Evolutionary conservation across 805 yeast species (phyloP).

Genomic region (Metschnikowia amazonensis): DNA sequence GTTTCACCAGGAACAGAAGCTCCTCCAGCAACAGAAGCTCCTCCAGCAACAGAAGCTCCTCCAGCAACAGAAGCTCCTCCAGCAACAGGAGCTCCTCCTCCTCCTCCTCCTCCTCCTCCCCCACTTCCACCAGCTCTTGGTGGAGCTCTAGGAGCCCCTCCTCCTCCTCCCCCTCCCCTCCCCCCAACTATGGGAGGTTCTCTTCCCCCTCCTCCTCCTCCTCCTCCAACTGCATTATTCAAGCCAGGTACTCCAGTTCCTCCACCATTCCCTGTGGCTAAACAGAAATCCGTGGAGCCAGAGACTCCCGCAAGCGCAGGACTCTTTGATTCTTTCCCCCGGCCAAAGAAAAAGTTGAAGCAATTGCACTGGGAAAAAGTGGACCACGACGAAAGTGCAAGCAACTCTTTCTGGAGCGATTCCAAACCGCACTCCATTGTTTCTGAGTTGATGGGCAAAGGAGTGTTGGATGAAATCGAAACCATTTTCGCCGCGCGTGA

Average conservation of each 20-base stretch:
- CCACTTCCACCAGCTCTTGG: slow-evolving; percentile 18
- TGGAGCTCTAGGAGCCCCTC: slow-evolving; percentile 21
- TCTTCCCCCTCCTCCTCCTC: slow-evolving; percentile 22
- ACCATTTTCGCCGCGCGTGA: slow-evolving; percentile 56
- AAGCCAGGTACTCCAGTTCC: slow-evolving; percentile 24
- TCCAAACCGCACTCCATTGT: slow-evolving; percentile 43
- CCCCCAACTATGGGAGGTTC: slow-evolving; percentile 24
- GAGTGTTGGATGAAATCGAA: slow-evolving; percentile 65
- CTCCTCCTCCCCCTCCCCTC: slow-evolving; percentile 16
- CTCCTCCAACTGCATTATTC: slow-evolving; percentile 19
- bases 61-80: slow-evolving; percentile 7
- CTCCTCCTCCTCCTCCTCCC: slow-evolving; percentile 30
- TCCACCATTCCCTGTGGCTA: slow-evolving; percentile 25
- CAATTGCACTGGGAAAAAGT: slow-evolving; percentile 83
- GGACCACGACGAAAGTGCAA: slow-evolving; percentile 40
- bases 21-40: no score
- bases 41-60: no score
- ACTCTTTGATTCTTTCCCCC: slow-evolving; percentile 47
- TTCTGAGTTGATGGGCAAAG: slow-evolving; percentile 49
- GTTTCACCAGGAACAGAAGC: no score
- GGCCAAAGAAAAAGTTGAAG: slow-evolving; percentile 59
- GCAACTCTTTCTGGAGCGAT: slow-evolving; percentile 61
- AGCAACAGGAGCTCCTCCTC: slow-evolving; percentile 6
- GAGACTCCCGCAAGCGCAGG: slow-evolving; percentile 19
- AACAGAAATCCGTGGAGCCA: slow-evolving; percentile 14